Evolutionary conservation across 805 yeast species (phyloP).

Genomic region (Lachancea mirantina): DNA sequence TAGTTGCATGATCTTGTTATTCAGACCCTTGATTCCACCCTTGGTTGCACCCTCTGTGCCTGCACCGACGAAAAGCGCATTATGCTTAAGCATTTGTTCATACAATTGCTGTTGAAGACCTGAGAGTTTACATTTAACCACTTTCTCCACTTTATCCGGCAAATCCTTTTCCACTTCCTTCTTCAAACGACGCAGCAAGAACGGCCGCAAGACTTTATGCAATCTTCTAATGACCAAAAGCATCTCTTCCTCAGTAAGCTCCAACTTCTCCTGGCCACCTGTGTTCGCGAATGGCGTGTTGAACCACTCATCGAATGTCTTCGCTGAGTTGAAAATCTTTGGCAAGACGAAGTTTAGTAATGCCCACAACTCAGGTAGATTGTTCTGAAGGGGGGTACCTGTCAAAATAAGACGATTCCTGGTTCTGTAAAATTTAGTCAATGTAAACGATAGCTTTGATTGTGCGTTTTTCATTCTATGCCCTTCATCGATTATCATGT

Average conservation of each 20-base stretch:
- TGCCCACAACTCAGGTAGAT: conserved; percentile 82
- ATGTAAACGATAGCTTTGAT: conserved; percentile 65
- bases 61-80: conserved; percentile 58
- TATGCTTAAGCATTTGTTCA: conserved; percentile 70
- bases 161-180: conserved; percentile 82
- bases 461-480: conserved; percentile 79
- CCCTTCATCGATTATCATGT: conserved; percentile 88
- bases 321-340: conserved; percentile 76
- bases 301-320: conserved; percentile 85
- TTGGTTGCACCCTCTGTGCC: conserved; percentile 51
- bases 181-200: conserved; percentile 73
- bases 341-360: conserved; percentile 75
- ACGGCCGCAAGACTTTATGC: conserved; percentile 81
- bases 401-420: conserved; percentile 74
- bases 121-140: conserved; percentile 69
- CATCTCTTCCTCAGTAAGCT: conserved; percentile 79
- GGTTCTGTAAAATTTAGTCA: conserved; percentile 64
- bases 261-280: conserved; percentile 74
- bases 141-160: conserved; percentile 79
- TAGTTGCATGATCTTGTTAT: conserved; percentile 79
- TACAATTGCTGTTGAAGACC: conserved; percentile 64
- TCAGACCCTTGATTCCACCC: conserved; percentile 67
- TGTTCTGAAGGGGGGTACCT: conserved; percentile 84
- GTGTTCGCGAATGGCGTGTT: conserved; percentile 84
- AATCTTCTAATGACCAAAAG: conserved; percentile 74